Conservation (phyloP, 2,329 filamentous ascomycete genomes). For the Macrophomina pseudophaseolina region DNA sequence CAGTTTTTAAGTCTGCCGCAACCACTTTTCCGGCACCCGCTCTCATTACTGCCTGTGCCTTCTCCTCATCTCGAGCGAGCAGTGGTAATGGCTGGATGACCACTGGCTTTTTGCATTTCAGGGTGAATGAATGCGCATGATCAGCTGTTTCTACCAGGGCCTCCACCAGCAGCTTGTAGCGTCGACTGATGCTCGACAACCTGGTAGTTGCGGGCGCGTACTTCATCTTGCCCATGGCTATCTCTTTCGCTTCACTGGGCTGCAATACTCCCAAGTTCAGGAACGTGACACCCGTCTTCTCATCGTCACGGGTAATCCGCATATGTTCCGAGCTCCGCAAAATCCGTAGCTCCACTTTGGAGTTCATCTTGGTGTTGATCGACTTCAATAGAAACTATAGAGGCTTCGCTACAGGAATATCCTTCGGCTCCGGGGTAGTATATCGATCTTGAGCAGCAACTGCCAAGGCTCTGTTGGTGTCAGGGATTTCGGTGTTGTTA, state of each 20-base stretch:
- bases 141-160: not conserved
- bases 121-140: not conserved
- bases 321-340: not conserved
- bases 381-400: constrained; percentile 4
- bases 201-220: not conserved
- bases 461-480: constrained; percentile 6
- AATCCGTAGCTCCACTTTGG: not conserved
- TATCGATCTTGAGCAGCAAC: not conserved
- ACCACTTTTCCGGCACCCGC: not conserved
- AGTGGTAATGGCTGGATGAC: not conserved
- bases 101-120: constrained; percentile 4
- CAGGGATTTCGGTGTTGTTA: not conserved
- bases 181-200: not conserved
- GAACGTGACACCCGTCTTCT: not conserved
- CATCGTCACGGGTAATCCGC: not conserved
- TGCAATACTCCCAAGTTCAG: not conserved
- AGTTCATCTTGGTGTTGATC: not conserved
- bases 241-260: constrained; percentile 1
- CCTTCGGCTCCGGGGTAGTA: not conserved
- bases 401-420: not conserved
- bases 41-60: not conserved
- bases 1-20: not conserved
- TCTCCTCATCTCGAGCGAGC: not conserved
- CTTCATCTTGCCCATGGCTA: constrained; percentile 4
- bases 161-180: not conserved